phyloP scores from a whole-genome alignment of 2,329 filamentous ascomycete genomes.

The Alternaria panax region DNA sequence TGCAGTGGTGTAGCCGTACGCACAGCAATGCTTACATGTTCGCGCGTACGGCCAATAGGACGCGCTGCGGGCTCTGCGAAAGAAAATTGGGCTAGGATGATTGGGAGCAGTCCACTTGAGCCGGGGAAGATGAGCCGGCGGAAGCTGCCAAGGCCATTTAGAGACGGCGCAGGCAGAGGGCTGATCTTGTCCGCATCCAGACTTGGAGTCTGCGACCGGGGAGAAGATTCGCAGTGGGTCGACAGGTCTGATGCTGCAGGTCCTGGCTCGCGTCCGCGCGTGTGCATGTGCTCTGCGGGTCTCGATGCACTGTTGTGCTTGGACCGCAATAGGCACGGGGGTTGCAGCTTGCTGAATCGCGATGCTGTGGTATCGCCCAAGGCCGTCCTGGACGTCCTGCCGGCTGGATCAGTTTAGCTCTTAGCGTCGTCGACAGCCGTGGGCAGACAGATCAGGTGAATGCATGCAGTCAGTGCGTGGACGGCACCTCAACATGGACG shows the following conservation, averaged over 20 bases:
- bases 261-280: conserved; percentile 24
- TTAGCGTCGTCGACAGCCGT: not conserved
- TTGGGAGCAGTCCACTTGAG: conserved; percentile 28
- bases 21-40: conserved; percentile 16
- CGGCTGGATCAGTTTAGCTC: not conserved
- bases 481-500: conserved; percentile 15
- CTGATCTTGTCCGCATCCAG: conserved; percentile 26
- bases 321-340: conserved; percentile 11
- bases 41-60: conserved; percentile 23
- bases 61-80: conserved; percentile 10
- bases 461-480: conserved; percentile 16
- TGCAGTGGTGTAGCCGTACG: conserved; percentile 25
- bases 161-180: conserved; percentile 10
- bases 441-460: conserved; percentile 8
- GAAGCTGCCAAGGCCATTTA: conserved; percentile 13
- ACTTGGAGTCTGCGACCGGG: conserved; percentile 21
- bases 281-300: conserved; percentile 34
- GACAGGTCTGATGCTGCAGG: conserved; percentile 32
- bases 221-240: conserved; percentile 18
- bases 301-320: conserved; percentile 23
- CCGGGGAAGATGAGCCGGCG: conserved; percentile 35
- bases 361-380: not conserved
- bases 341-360: not conserved
- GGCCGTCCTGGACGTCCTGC: not conserved
- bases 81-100: conserved; percentile 14